Percentiles rank a stretch among this genome's conserved stretches.
phyloP scores from a whole-genome alignment of 371 early-diverging fungal genomes.

The Mucor plumbeus region DNA sequence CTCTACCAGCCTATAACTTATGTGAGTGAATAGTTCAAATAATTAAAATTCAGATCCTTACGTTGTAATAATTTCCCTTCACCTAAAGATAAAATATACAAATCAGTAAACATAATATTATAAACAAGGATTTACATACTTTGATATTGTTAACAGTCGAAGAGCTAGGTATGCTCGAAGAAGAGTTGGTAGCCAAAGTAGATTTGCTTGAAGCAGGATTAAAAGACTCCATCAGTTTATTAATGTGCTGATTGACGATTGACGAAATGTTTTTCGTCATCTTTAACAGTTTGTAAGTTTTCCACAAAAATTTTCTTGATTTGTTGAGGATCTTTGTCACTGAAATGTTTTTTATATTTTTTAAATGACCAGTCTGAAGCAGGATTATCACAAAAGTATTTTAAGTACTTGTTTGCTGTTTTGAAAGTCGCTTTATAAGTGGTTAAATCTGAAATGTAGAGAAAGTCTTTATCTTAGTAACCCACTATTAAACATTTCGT shows the following conservation, averaged over 20 bases:
- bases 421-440: constrained; percentile 22
- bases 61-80: constrained; percentile 21
- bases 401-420: constrained; percentile 17
- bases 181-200: constrained; percentile 16
- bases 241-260: no score
- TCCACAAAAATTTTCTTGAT: no score
- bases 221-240: no score
- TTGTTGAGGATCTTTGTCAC: no score
- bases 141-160: constrained; percentile 12
- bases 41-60: constrained; percentile 18
- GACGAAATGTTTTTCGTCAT: constrained; percentile 20
- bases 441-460: constrained; percentile 17
- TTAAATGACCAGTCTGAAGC: constrained; percentile 20
- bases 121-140: constrained; percentile 20
- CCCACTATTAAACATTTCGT: no score
- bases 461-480: constrained; percentile 11
- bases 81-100: constrained; percentile 19
- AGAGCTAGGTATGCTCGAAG: constrained; percentile 17
- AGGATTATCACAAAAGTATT: constrained; percentile 22
- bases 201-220: constrained; percentile 5
- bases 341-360: constrained; percentile 20
- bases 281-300: constrained; percentile 21
- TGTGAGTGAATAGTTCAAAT: constrained; percentile 17
- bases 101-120: constrained; percentile 18
- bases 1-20: constrained; percentile 18